A percentile compares a stretch with the other conserved stretches of the same genome.
These are phyloP conservation scores for Schizophyllum amplum DNA, from an alignment of 1,284 basidiomycete species.

Conservation along the genomic window DNA sequence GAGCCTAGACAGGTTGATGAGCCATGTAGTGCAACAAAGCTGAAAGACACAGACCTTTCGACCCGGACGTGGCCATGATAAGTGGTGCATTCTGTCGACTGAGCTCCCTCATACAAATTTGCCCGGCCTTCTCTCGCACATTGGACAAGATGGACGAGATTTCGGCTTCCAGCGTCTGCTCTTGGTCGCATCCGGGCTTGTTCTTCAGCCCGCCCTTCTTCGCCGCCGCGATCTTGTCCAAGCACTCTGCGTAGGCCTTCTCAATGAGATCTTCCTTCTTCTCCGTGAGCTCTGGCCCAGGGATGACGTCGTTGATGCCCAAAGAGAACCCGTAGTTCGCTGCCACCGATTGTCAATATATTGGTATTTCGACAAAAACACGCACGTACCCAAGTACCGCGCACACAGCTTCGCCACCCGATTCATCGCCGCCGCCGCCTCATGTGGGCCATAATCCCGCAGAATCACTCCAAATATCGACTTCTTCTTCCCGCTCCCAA, in stretches of 20 bases:
- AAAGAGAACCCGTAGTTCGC: conserved; percentile 98
- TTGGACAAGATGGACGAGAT: conserved; percentile 92
- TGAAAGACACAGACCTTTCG: conserved; percentile 63
- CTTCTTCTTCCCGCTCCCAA: conserved; percentile 99
- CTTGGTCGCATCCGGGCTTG: conserved; percentile 94
- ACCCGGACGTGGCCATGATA: conserved; percentile 99
- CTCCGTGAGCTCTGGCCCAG: conserved; percentile 72
- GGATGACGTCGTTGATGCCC: conserved; percentile 98
- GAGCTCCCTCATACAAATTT: conserved; percentile 97
- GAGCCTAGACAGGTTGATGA: conserved; percentile 58
- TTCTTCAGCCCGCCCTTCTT: conserved; percentile 93
- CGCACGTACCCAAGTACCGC: conserved; percentile 74
- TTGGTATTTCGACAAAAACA: neutral
- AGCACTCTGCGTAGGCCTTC: conserved; percentile 84
- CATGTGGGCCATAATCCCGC: conserved; percentile 93
- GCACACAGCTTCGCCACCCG: conserved; percentile 94
- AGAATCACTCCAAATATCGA: conserved; percentile 98
- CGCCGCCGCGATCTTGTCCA: conserved; percentile 82
- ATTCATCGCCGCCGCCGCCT: conserved; percentile 95
- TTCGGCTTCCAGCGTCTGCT: conserved; percentile 92
- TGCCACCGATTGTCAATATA: conserved; percentile 20
- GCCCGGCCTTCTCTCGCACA: conserved; percentile 93
- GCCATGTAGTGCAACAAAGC: neutral
- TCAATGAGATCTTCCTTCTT: conserved; percentile 88
- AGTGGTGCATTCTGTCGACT: conserved; percentile 95